A percentile compares a stretch with the other conserved stretches of the same genome.
Evolutionary conservation across 208 protist species (phyloP).

Genomic region (Acanthamoeba lenticulata): DNA sequence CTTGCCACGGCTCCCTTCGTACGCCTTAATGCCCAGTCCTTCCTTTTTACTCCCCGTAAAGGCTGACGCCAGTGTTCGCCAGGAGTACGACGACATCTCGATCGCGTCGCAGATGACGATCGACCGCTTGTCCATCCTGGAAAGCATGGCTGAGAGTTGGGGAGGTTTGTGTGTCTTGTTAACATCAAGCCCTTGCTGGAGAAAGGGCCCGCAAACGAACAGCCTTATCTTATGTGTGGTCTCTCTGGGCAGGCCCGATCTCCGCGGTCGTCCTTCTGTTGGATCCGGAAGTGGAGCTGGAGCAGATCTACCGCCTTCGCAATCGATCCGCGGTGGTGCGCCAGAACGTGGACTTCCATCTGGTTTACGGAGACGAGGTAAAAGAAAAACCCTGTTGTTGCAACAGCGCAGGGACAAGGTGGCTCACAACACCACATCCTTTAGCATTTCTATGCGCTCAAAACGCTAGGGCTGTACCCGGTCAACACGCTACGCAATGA

Average conservation of each 20-base stretch:
- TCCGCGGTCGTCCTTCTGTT: conserved; percentile 22
- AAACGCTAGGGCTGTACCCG: conserved; percentile 9
- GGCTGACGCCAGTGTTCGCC: neutral
- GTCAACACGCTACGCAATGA: conserved; percentile 72
- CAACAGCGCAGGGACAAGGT: neutral
- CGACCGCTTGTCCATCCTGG: conserved; percentile 47
- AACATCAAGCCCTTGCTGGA: too few species aligned
- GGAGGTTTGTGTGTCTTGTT: neutral
- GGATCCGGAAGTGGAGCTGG: neutral
- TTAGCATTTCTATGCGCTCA: neutral
- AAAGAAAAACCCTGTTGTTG: neutral
- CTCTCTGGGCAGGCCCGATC: neutral
- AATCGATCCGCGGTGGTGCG: neutral
- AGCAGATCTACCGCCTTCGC: neutral
- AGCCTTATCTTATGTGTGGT: neutral
- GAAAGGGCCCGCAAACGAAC: neutral
- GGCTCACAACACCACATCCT: neutral
- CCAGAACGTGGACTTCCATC: conserved; percentile 63
- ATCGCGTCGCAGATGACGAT: conserved; percentile 69
- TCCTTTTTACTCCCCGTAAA: neutral
- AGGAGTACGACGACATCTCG: conserved; percentile 50
- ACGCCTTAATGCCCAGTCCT: neutral
- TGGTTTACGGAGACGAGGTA: neutral
- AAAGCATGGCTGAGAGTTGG: conserved; percentile 29
- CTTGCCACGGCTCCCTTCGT: neutral